Conservation (phyloP, 352 stramenopile species). For the Globisporangium yorkense region DNA sequence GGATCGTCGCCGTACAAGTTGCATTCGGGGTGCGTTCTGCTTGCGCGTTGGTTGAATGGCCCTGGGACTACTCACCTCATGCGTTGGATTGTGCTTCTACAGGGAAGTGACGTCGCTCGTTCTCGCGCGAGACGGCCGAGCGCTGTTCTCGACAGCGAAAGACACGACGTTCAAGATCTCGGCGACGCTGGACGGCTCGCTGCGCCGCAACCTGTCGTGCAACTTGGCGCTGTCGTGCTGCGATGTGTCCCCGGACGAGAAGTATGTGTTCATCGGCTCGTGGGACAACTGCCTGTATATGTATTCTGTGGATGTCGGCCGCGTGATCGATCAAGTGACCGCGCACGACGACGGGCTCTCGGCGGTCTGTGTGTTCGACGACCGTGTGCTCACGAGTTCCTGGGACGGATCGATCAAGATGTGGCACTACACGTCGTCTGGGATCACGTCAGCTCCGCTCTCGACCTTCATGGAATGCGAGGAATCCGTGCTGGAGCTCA, state of each 20-base stretch:
- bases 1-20: slow-evolving; percentile 62
- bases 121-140: slow-evolving; percentile 47
- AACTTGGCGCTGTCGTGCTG: slow-evolving; percentile 75
- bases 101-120: slow-evolving; percentile 73
- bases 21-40: slow-evolving; percentile 47
- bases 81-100: background rate
- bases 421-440: slow-evolving; percentile 70
- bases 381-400: slow-evolving; percentile 65
- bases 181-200: slow-evolving; percentile 52
- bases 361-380: slow-evolving; percentile 69
- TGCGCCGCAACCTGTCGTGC: slow-evolving; percentile 66
- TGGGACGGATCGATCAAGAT: slow-evolving; percentile 77
- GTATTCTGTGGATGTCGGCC: slow-evolving; percentile 80
- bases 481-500: slow-evolving; percentile 58
- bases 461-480: slow-evolving; percentile 75
- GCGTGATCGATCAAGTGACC: slow-evolving; percentile 73
- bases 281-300: slow-evolving; percentile 86
- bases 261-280: slow-evolving; percentile 78
- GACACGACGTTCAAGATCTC: slow-evolving; percentile 79
- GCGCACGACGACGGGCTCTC: slow-evolving; percentile 77
- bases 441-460: slow-evolving; percentile 55
- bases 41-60: background rate
- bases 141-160: slow-evolving; percentile 66
- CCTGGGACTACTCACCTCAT: background rate
- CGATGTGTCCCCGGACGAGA: slow-evolving; percentile 75